phyloP scores from a whole-genome alignment of 768 basidiomycete genomes.

The Boletus subparvulus region DNA sequence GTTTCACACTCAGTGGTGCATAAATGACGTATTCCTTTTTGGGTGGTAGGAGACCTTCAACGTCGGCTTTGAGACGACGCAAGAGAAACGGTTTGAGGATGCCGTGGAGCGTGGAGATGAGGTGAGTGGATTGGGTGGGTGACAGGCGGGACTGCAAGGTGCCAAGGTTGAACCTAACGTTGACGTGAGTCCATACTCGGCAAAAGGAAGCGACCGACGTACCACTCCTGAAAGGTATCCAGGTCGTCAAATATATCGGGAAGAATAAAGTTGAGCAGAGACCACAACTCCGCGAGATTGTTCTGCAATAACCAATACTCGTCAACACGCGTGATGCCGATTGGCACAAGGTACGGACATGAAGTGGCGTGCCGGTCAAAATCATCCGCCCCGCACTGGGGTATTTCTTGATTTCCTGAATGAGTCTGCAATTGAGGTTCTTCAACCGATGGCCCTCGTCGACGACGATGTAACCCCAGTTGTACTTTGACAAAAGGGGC shows the following conservation, averaged over 20 bases:
- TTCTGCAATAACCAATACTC: conserved; percentile 56
- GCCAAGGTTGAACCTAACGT: conserved; percentile 67
- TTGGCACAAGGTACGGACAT: conserved; percentile 50
- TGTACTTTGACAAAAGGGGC: conserved; percentile 58
- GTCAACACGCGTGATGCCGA: not conserved
- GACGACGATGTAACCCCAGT: conserved; percentile 93
- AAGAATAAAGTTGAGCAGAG: conserved; percentile 91
- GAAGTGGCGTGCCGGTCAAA: conserved; percentile 93
- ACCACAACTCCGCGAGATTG: conserved; percentile 93
- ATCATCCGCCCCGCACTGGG: conserved; percentile 85
- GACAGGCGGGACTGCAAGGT: conserved; percentile 57
- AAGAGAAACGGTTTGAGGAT: conserved; percentile 96
- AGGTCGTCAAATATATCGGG: conserved; percentile 92
- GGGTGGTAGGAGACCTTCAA: conserved; percentile 74
- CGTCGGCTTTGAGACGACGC: conserved; percentile 88
- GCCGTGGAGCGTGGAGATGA: conserved; percentile 79
- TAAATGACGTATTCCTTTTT: conserved; percentile 96
- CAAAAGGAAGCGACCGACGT: conserved; percentile 14
- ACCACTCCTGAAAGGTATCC: conserved; percentile 90
- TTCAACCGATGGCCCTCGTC: conserved; percentile 96
- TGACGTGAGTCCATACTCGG: conserved; percentile 3
- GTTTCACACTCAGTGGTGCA: conserved; percentile 79
- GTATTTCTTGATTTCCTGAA: conserved; percentile 88
- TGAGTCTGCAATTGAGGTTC: conserved; percentile 89
- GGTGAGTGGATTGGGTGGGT: conserved; percentile 55